A percentile compares a stretch with the other conserved stretches of the same genome.
phyloP scores from a whole-genome alignment of 768 basidiomycete species.

The Serendipita sp. region DNA sequence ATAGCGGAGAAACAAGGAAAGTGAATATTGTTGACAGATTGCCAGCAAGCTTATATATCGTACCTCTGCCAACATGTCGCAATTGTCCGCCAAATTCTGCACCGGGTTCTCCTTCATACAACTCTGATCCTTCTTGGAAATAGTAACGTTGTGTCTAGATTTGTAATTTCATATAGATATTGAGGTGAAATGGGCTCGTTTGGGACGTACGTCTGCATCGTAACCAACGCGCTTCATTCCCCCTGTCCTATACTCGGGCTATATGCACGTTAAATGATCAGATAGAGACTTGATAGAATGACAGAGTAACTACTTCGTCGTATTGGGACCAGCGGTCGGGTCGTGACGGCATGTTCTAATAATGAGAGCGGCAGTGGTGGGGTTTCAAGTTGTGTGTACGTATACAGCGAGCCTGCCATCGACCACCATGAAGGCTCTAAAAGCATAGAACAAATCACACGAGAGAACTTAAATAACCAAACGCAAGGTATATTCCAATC shows the following conservation, averaged over 20 bases:
- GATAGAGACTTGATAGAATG: not conserved
- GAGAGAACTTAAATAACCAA: too few species aligned
- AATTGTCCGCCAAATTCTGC: conserved; percentile 2
- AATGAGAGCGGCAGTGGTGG: not conserved
- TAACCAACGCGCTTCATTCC: conserved; percentile 1
- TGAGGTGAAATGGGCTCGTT: not conserved
- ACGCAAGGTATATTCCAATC: too few species aligned
- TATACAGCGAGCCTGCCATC: not conserved
- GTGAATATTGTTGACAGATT: not conserved
- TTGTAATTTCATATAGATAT: not conserved
- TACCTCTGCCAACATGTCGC: not conserved
- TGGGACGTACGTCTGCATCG: not conserved
- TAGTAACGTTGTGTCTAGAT: not conserved
- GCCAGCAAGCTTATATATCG: not conserved
- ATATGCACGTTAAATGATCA: not conserved
- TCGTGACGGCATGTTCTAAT: not conserved
- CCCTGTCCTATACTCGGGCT: not conserved
- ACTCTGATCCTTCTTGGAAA: conserved; percentile 2
- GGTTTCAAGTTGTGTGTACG: not conserved
- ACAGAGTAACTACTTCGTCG: not conserved
- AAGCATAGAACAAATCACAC: too few species aligned
- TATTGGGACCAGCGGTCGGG: conserved; percentile 1
- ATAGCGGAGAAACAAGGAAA: not conserved
- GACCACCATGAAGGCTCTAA: too few species aligned
- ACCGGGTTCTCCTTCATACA: not conserved